phyloP scores from a whole-genome alignment of 345 rosid species.

The Mercurialis annua region DNA sequence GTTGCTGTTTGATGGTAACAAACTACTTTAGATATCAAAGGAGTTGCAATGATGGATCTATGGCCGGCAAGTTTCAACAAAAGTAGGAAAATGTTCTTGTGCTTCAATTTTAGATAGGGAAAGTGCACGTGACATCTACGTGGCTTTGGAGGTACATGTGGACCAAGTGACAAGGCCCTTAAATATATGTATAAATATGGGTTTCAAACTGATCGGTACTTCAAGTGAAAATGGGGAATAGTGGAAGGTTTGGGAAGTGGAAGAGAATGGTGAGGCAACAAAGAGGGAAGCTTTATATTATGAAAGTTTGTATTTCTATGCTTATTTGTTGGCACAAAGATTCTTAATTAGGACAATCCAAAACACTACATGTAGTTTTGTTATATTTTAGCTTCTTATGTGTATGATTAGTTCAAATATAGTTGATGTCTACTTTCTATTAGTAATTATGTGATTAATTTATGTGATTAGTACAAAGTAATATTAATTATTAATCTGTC shows the following conservation, averaged over 20 bases:
- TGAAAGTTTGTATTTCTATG: slow-evolving; percentile 59
- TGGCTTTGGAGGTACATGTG: slow-evolving; percentile 26
- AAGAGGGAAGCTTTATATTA: slow-evolving; percentile 56
- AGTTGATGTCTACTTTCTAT: too few relatives aligned
- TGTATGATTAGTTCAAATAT: too few relatives aligned
- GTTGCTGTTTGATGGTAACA: slow-evolving; percentile 21
- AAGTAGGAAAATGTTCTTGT: slow-evolving; percentile 16
- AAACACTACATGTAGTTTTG: too few relatives aligned
- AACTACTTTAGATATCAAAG: slow-evolving; percentile 18
- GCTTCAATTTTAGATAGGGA: slow-evolving; percentile 13
- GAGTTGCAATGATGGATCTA: slow-evolving; percentile 17
- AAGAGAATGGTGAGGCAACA: slow-evolving; percentile 61
- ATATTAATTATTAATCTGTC: too few relatives aligned
- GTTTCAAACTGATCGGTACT: not conserved
- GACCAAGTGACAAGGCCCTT: slow-evolving; percentile 19
- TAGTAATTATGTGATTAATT: too few relatives aligned
- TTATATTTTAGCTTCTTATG: too few relatives aligned
- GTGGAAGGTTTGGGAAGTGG: slow-evolving; percentile 42
- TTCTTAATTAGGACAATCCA: slow-evolving; percentile 17
- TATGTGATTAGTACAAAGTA: too few relatives aligned
- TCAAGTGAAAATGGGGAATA: not conserved
- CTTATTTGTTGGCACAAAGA: slow-evolving; percentile 64
- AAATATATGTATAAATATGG: not conserved
- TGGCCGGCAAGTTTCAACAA: slow-evolving; percentile 36
- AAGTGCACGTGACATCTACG: slow-evolving; percentile 21